These are phyloP conservation scores for Babesia gibsoni DNA, from an alignment of 169 alveolate genomes.

Conservation along the genomic window DNA sequence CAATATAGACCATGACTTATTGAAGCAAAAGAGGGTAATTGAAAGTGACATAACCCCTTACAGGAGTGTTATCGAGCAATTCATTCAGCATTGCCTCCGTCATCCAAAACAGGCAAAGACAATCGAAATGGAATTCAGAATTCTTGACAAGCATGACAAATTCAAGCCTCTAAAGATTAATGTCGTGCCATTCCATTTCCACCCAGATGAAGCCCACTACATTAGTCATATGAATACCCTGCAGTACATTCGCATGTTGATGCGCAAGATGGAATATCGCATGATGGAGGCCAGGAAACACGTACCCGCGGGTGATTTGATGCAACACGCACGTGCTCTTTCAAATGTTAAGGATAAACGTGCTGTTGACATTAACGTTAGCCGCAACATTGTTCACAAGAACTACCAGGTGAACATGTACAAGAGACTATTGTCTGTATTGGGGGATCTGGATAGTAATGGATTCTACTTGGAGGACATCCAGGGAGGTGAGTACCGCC, in stretches of 20 bases:
- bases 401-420: constrained; percentile 19
- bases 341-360: constrained; percentile 13
- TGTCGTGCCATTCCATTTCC: constrained; percentile 54
- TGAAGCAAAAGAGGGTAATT: neutral
- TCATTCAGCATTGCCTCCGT: neutral
- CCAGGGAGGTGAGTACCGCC: constrained; percentile 46
- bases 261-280: constrained; percentile 42
- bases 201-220: constrained; percentile 32
- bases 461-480: constrained; percentile 59
- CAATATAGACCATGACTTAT: no score
- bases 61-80: neutral
- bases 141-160: constrained; percentile 23
- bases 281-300: constrained; percentile 9
- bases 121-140: constrained; percentile 48
- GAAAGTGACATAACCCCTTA: neutral
- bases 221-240: constrained; percentile 20
- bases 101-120: constrained; percentile 25
- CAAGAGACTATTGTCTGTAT: constrained; percentile 18
- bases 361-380: constrained; percentile 16
- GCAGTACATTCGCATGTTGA: constrained; percentile 12
- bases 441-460: constrained; percentile 42
- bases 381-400: constrained; percentile 20
- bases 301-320: constrained; percentile 16
- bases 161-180: constrained; percentile 29
- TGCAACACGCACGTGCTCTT: constrained; percentile 13